Evolutionary conservation across 2,329 filamentous ascomycete species (phyloP), one percentile per base, ranked within the genome.

Genomic region (Acrocalymma vagum): DNA sequence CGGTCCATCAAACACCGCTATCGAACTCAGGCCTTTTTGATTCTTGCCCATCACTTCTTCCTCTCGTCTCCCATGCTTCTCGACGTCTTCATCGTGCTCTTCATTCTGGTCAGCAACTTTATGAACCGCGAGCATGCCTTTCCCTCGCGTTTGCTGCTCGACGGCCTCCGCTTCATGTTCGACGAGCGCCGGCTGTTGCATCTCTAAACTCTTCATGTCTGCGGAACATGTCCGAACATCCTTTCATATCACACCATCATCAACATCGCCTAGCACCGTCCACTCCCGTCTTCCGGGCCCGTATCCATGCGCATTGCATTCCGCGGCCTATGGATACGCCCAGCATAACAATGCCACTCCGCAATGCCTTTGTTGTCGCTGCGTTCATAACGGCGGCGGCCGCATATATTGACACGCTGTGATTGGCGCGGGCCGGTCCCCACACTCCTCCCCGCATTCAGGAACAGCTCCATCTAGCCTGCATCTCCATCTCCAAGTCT

Each of bases 101-200:
- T 64, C 38, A 62, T 66, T 33, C 57, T 66, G n/a, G 61, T 65
- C 51, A 63, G 57, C 57, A 66, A 66, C 45, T 65, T 62, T 22
- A 65, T 66, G 61, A 66, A 66, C 35, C 60, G 60, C 9, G 53
- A 60, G 9, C 45, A 64, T 9, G 53, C 61, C 2, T 60, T 63
- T 18, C 61, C 62, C 2, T 55, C 40, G 21, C 62, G 62, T 15
- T 31, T 65, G 34, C 32, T 57, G 20, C 32, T 60, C 10, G 57
- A 65, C 32, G 62, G 53, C 3, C 48, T 60, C 2, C 58, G 55
- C 35, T 52, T 64, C 26, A 37, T 66, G 36, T 29, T 60, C 11
- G 55, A 63, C 35, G 57, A 66, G 23, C 47, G 58, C 27, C 53
- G 62, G 28, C 53, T 56, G 17, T 14, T 48, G 5, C 30, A 42